These are phyloP conservation scores for Inosperma sp. DNA, from an alignment of 768 basidiomycete genomes.

Conservation along the genomic window DNA sequence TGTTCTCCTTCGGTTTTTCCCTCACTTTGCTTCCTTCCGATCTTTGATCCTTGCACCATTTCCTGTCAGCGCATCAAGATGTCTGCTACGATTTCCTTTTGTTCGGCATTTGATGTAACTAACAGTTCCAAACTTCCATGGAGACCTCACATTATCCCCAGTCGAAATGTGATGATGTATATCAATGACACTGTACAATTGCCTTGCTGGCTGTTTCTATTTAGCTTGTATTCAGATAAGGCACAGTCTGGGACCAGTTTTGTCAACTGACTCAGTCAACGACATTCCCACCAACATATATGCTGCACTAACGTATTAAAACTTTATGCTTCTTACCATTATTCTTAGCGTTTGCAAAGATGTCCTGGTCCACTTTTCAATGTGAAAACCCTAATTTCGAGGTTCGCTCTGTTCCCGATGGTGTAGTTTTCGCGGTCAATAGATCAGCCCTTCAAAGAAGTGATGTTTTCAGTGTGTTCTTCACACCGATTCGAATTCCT, in stretches of 20 bases:
- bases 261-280: too few species aligned
- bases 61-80: constrained; percentile 23
- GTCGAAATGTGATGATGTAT: constrained; percentile 19
- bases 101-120: constrained; percentile 35
- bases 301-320: too few species aligned
- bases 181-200: constrained; percentile 22
- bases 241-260: too few species aligned
- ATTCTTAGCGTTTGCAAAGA: neutral
- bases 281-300: too few species aligned
- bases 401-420: constrained; percentile 52
- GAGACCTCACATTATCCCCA: constrained; percentile 27
- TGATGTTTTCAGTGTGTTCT: constrained; percentile 57
- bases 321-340: too few species aligned
- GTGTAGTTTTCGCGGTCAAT: constrained; percentile 45
- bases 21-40: constrained; percentile 19
- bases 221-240: too few species aligned
- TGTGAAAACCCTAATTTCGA: constrained; percentile 51
- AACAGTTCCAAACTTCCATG: constrained; percentile 29
- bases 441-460: constrained; percentile 48
- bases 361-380: constrained; percentile 35
- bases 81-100: constrained; percentile 23
- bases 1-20: constrained; percentile 28
- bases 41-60: constrained; percentile 21
- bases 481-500: constrained; percentile 1
- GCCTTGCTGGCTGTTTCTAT: too few species aligned